Conservation (phyloP, 306 rosid species). For the Parietaria judaica region DNA sequence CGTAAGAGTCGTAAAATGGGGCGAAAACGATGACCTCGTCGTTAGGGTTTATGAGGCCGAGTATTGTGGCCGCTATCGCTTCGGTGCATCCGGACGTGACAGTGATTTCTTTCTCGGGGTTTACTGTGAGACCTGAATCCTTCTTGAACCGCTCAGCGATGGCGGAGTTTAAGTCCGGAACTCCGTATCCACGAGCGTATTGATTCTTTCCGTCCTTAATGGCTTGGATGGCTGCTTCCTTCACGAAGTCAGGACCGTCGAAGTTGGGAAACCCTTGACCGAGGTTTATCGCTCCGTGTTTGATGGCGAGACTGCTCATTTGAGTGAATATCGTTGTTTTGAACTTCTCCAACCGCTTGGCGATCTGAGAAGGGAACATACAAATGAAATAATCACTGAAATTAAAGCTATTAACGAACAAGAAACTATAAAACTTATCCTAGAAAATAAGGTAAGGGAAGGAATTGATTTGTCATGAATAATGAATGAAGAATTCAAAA, state of each 20-base stretch:
- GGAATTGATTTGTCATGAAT: neutral
- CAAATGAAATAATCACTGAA: conserved; percentile 1
- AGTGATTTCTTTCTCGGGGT: conserved; percentile 77
- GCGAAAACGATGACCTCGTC: conserved; percentile 91
- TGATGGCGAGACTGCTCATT: conserved; percentile 77
- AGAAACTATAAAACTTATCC: neutral
- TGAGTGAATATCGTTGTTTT: conserved; percentile 84
- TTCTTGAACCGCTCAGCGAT: conserved; percentile 77
- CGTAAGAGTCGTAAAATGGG: conserved; percentile 80
- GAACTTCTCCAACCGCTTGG: conserved; percentile 88
- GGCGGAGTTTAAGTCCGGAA: conserved; percentile 65
- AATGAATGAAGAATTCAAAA: neutral
- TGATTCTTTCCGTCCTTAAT: conserved; percentile 82
- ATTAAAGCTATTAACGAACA: neutral
- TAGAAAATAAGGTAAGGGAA: neutral
- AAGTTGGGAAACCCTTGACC: conserved; percentile 96
- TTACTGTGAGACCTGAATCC: conserved; percentile 61
- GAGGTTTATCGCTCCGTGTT: conserved; percentile 83
- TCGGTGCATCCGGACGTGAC: conserved; percentile 89
- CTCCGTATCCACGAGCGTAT: conserved; percentile 79
- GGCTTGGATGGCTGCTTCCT: conserved; percentile 93
- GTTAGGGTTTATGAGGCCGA: conserved; percentile 84
- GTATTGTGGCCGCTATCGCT: conserved; percentile 82
- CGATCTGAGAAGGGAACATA: conserved; percentile 45
- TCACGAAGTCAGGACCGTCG: conserved; percentile 88